Conservation (phyloP, 345 rosid genomes). For the Syzygium aqueum region DNA sequence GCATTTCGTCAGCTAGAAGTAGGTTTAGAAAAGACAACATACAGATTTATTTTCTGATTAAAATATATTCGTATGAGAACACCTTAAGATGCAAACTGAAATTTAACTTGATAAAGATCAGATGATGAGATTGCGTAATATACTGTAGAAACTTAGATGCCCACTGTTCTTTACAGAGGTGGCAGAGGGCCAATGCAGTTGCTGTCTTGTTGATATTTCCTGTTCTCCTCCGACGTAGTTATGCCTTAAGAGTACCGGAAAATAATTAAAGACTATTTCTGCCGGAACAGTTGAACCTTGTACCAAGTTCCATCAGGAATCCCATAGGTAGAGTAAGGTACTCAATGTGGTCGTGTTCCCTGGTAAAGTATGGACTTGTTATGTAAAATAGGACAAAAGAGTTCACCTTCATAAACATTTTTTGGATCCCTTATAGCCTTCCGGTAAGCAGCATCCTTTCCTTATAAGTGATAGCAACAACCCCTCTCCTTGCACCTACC, state of each 20-base stretch:
- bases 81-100: background rate
- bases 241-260: background rate
- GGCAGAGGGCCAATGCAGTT: background rate
- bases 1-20: background rate
- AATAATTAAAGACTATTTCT: background rate
- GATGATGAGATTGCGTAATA: background rate
- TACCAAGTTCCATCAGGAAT: background rate
- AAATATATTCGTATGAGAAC: background rate
- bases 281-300: background rate
- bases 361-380: background rate
- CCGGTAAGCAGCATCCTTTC: background rate
- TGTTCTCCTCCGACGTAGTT: background rate
- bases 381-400: background rate
- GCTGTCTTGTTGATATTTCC: background rate
- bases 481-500: background rate
- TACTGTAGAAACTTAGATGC: background rate
- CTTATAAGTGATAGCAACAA: background rate
- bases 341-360: background rate
- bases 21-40: background rate
- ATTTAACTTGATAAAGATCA: background rate
- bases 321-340: background rate
- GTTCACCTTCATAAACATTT: background rate
- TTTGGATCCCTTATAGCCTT: background rate
- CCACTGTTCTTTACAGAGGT: background rate
- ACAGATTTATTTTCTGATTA: background rate